These are phyloP conservation scores for Elsinoe perseae DNA, from an alignment of 2,329 filamentous ascomycete species.

Conservation along the genomic window DNA sequence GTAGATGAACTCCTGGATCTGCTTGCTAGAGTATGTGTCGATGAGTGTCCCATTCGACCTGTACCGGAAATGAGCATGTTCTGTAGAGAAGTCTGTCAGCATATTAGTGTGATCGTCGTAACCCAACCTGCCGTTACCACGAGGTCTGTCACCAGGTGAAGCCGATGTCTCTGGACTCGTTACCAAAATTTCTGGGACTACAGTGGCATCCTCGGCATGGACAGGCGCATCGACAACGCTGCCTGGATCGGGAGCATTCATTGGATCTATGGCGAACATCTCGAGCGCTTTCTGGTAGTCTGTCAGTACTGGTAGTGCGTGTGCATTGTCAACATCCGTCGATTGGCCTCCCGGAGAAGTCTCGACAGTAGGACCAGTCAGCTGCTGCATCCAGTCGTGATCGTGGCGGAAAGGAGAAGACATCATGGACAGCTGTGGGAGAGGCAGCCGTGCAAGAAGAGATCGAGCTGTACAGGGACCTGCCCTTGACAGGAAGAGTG, in stretches of 20 bases:
- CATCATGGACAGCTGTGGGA: neutral
- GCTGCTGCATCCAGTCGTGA: neutral
- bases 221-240: neutral
- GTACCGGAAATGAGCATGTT: neutral
- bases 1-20: conserved; percentile 9
- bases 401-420: neutral
- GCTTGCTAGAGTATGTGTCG: neutral
- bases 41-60: neutral
- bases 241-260: neutral
- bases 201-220: neutral
- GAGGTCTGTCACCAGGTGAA: neutral
- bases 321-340: neutral
- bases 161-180: neutral
- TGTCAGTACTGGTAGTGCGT: neutral
- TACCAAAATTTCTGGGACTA: neutral
- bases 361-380: neutral
- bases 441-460: neutral
- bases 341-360: neutral
- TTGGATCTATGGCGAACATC: neutral
- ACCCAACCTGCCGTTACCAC: neutral
- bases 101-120: conserved; percentile 1
- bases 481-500: neutral
- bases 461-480: too few relatives aligned
- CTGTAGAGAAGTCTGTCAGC: neutral
- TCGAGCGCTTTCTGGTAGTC: neutral